Evolutionary conservation across 2,329 filamentous ascomycete species (phyloP).

Genomic region (Pezicula radicicola): DNA sequence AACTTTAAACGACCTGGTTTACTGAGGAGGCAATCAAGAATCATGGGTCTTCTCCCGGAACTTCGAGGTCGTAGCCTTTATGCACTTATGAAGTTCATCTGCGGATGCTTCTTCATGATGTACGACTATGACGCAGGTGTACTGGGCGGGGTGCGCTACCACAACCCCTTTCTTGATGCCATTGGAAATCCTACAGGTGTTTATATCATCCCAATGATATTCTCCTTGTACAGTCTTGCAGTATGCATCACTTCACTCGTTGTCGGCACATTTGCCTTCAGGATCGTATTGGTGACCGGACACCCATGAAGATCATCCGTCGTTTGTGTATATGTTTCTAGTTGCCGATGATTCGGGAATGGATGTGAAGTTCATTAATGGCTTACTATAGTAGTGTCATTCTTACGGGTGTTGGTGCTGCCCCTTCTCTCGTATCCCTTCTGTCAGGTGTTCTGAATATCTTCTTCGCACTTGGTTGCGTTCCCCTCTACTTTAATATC

Average conservation of each 20-base stretch:
- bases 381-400: conserved; percentile 31
- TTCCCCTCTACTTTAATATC: conserved; percentile 24
- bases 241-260: conserved; percentile 17
- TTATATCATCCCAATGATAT: conserved; percentile 20
- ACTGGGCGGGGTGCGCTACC: conserved; percentile 28
- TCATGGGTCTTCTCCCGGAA: too few species aligned
- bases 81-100: too few species aligned
- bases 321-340: conserved; percentile 34
- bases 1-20: too few species aligned
- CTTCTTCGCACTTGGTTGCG: conserved; percentile 24
- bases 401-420: conserved; percentile 26
- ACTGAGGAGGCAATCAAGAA: too few species aligned
- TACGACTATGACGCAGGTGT: conserved; percentile 34
- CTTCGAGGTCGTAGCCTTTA: too few species aligned
- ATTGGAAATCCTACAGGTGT: conserved; percentile 19
- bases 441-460: conserved; percentile 25
- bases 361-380: conserved; percentile 7
- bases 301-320: conserved; percentile 30
- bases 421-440: conserved; percentile 21
- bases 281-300: too few species aligned
- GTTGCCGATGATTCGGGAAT: conserved; percentile 21
- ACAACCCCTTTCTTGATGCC: conserved; percentile 16
- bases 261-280: conserved; percentile 27
- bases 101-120: conserved; percentile 18
- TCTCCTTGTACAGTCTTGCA: conserved; percentile 18